phyloP scores from a whole-genome alignment of 2,329 filamentous ascomycete species.

The Cucurbitaria berberidis region DNA sequence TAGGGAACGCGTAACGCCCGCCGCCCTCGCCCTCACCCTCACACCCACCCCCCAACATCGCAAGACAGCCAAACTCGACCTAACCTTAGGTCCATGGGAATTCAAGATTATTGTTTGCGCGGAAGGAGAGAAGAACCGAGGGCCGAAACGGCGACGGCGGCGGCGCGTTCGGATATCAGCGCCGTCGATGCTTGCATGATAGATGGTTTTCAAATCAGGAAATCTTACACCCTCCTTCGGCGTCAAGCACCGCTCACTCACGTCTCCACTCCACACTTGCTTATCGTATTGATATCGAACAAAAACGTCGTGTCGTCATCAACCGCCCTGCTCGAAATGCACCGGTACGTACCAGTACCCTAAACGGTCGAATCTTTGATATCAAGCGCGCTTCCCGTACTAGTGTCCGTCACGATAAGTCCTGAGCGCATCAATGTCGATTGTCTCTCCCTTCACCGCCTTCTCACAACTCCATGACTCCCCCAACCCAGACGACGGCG shows the following conservation, averaged over 20 bases:
- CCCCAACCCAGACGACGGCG: neutral
- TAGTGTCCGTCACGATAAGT: neutral
- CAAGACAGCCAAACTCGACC: too few species aligned
- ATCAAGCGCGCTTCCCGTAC: neutral
- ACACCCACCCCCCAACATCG: too few species aligned
- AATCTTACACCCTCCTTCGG: neutral
- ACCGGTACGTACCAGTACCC: too few species aligned
- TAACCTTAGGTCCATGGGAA: too few species aligned
- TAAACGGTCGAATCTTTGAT: neutral
- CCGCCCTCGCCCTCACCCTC: too few species aligned
- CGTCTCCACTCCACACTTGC: neutral
- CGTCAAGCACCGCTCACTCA: neutral
- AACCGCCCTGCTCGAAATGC: neutral
- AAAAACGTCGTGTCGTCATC: constrained; percentile 5
- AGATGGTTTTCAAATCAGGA: neutral
- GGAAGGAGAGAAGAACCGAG: neutral
- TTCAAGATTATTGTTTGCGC: too few species aligned
- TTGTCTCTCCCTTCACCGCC: constrained; percentile 5
- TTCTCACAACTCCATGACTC: neutral
- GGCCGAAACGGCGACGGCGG: too few species aligned
- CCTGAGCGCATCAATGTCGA: neutral
- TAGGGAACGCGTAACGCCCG: too few species aligned
- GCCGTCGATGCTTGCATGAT: neutral
- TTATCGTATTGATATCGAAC: neutral
- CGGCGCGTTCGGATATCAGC: neutral